A percentile compares a stretch with the other conserved stretches of the same genome.
Conservation (phyloP, 2,329 filamentous ascomycete species). For the Hypocrella siamensis region DNA sequence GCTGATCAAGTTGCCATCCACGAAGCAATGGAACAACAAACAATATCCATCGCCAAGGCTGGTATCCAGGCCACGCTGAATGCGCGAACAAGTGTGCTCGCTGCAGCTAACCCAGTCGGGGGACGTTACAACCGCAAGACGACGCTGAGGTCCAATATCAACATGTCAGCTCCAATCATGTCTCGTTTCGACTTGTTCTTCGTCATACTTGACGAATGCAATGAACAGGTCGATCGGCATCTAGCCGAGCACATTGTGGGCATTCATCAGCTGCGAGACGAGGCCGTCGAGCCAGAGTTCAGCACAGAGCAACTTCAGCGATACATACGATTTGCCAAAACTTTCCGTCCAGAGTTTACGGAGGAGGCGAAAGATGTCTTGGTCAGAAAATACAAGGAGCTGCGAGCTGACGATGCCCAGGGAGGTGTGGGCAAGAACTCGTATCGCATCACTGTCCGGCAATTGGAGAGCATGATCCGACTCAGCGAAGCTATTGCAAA, state of each 20-base stretch:
- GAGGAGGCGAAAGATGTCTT: conserved; percentile 72
- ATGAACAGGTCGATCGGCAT: conserved; percentile 78
- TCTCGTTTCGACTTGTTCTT: conserved; percentile 98
- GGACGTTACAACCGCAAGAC: conserved; percentile 96
- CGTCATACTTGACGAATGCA: conserved; percentile 91
- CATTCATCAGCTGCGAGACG: conserved; percentile 84
- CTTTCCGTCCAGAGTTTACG: conserved; percentile 86
- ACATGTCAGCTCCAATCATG: conserved; percentile 99
- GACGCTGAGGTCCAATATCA: conserved; percentile 86
- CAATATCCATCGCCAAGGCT: conserved; percentile 95
- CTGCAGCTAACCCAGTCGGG: conserved; percentile 88
- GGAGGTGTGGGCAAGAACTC: conserved; percentile 88
- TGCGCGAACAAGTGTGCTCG: conserved; percentile 85
- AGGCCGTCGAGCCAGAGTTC: conserved; percentile 82
- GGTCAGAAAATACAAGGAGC: conserved; percentile 88
- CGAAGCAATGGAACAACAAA: conserved; percentile 99
- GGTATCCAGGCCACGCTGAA: conserved; percentile 97
- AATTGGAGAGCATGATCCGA: conserved; percentile 90
- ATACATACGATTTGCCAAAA: conserved; percentile 91
- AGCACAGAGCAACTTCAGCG: conserved; percentile 92
- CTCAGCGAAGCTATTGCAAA: conserved; percentile 96
- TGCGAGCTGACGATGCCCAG: conserved; percentile 83
- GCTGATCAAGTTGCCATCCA: conserved; percentile 95
- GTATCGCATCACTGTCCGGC: conserved; percentile 92
- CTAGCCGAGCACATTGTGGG: conserved; percentile 89